Conservation (phyloP, 202 grass and related monocot species). For the Alloteropsis angusta region DNA sequence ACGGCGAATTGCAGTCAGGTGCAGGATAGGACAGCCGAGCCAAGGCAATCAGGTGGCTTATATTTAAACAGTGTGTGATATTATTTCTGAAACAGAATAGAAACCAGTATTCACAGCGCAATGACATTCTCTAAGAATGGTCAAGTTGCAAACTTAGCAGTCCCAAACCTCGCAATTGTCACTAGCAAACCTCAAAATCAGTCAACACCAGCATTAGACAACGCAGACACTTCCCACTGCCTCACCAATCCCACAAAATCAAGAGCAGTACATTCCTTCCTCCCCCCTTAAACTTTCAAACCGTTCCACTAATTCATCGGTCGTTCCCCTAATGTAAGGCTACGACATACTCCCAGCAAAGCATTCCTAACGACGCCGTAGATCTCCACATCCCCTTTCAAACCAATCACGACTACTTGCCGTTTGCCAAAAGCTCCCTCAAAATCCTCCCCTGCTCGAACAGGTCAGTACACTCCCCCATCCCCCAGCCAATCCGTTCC, state of each 20-base stretch:
- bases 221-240: background rate
- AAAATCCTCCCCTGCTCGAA: background rate
- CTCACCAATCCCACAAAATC: background rate
- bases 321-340: background rate
- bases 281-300: background rate
- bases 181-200: background rate
- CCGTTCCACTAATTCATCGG: background rate
- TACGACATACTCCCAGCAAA: background rate
- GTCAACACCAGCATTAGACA: background rate
- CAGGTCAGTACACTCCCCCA: background rate
- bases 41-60: background rate
- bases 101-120: background rate
- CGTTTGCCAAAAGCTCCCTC: background rate
- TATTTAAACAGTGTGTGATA: too few relatives aligned
- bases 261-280: background rate
- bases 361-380: background rate
- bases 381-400: constrained; percentile 4
- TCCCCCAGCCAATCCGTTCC: background rate
- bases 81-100: background rate
- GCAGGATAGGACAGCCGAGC: background rate
- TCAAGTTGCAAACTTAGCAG: background rate
- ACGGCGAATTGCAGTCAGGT: background rate
- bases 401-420: background rate
- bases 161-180: background rate
- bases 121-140: background rate